Conservation (phyloP, 306 rosid genomes). For the Quercus rubra region DNA sequence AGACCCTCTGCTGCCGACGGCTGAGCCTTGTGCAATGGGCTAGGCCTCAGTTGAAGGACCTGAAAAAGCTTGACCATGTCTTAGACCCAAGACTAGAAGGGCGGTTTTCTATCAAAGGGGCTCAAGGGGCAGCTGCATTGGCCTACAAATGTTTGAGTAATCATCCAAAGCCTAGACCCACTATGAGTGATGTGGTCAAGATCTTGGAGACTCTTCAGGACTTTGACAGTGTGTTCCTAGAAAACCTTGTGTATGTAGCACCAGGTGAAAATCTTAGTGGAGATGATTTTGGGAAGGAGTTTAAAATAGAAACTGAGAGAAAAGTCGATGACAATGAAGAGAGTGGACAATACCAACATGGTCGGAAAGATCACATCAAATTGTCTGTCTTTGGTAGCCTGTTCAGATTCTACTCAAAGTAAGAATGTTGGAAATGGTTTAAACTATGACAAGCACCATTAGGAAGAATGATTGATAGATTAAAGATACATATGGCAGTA, state of each 20-base stretch:
- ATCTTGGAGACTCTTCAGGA: conserved; percentile 56
- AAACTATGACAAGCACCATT: neutral
- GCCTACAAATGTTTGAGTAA: conserved; percentile 65
- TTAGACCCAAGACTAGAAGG: conserved; percentile 66
- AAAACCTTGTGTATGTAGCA: conserved; percentile 76
- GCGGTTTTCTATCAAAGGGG: conserved; percentile 54
- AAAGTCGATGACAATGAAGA: neutral
- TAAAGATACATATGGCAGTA: neutral
- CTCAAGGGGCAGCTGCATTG: conserved; percentile 54
- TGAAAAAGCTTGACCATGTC: conserved; percentile 32
- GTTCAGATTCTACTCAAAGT: neutral
- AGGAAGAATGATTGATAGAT: neutral
- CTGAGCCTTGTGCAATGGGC: conserved; percentile 76
- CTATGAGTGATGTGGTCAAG: conserved; percentile 56
- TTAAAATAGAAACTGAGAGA: neutral
- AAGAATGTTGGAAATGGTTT: neutral
- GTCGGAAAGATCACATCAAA: conserved; percentile 1
- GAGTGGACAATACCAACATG: neutral
- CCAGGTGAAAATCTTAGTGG: conserved; percentile 26
- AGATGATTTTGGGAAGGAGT: conserved; percentile 7
- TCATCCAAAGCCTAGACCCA: conserved; percentile 57
- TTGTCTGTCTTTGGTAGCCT: neutral
- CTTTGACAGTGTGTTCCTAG: conserved; percentile 43
- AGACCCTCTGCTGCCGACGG: conserved; percentile 30
- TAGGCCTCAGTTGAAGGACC: conserved; percentile 65